Conservation (phyloP, 1,284 basidiomycete genomes). For the Schizophyllum commune region DNA sequence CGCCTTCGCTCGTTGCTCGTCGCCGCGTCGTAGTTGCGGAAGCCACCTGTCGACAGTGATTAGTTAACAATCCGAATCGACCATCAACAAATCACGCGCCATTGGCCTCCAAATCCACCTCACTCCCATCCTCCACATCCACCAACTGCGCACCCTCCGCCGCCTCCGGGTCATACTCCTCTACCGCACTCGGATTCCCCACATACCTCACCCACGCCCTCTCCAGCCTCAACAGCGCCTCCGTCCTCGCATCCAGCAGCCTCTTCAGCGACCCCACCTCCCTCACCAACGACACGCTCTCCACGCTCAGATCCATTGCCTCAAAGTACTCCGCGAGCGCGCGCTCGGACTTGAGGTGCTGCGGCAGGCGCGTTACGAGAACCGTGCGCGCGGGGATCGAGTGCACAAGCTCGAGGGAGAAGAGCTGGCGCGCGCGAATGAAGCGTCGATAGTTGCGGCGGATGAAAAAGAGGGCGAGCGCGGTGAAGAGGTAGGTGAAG, state of each 20-base stretch:
- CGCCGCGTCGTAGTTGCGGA: conserved; percentile 6
- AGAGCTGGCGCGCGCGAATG: conserved; percentile 87
- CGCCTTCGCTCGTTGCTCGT: conserved; percentile 41
- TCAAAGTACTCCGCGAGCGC: conserved; percentile 93
- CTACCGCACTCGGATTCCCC: conserved; percentile 82
- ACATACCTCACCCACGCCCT: conserved; percentile 84
- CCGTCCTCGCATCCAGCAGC: conserved; percentile 72
- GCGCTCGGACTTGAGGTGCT: conserved; percentile 77
- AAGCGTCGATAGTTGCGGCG: conserved; percentile 88
- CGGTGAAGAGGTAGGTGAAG: conserved; percentile 91
- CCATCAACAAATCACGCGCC: too few relatives aligned
- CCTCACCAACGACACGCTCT: conserved; percentile 85
- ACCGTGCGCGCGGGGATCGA: conserved; percentile 92
- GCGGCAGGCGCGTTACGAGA: conserved; percentile 78
- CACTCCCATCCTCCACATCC: conserved; percentile 39
- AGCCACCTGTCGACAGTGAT: not conserved
- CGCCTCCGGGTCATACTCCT: conserved; percentile 63
- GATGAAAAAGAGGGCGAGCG: conserved; percentile 79
- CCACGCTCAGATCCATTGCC: conserved; percentile 70
- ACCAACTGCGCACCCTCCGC: conserved; percentile 31
- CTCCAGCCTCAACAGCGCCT: conserved; percentile 75
- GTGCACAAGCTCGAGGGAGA: conserved; percentile 89
- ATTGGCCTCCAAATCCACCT: not conserved
- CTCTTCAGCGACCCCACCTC: conserved; percentile 71
- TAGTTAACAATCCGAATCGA: too few relatives aligned